These are phyloP conservation scores for Aspergillus eucalypticola DNA, from an alignment of 2,329 filamentous ascomycete genomes.

Conservation along the genomic window DNA sequence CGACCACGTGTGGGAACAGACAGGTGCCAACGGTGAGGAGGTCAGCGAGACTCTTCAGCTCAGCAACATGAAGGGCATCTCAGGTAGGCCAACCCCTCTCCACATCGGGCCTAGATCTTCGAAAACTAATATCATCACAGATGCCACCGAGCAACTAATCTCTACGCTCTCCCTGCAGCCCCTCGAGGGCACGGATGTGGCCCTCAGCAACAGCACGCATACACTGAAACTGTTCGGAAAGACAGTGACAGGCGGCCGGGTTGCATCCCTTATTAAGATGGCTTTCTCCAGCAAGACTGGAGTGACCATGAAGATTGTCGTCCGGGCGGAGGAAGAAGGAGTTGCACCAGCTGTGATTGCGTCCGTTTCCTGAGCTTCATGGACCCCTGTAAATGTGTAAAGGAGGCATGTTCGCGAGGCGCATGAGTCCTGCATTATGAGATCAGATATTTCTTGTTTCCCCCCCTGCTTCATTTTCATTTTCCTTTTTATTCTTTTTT, in stretches of 20 bases:
- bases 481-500: conserved; percentile 3
- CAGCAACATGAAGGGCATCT: conserved; percentile 84
- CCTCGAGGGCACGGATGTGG: conserved; percentile 89
- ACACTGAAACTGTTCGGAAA: conserved; percentile 95
- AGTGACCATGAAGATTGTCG: conserved; percentile 92
- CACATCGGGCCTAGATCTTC: conserved; percentile 8
- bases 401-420: conserved; percentile 18
- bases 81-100: conserved; percentile 61
- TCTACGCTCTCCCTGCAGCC: conserved; percentile 87
- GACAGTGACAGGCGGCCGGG: conserved; percentile 85
- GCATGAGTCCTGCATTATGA: conserved; percentile 27
- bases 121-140: conserved; percentile 50
- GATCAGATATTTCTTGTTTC: conserved; percentile 21
- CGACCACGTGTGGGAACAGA: conserved; percentile 91
- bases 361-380: conserved; percentile 68
- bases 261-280: conserved; percentile 87
- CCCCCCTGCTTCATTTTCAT: conserved; percentile 13
- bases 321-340: conserved; percentile 88
- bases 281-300: conserved; percentile 89
- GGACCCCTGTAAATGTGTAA: conserved; percentile 23
- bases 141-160: conserved; percentile 88
- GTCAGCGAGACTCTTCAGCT: conserved; percentile 89
- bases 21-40: conserved; percentile 84
- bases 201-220: conserved; percentile 84
- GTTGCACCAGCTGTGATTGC: conserved; percentile 82